Percentiles rank a stretch among this genome's conserved stretches.
phyloP scores from a whole-genome alignment of 257 asterid genomes.

The Lithospermum erythrorhizon region DNA sequence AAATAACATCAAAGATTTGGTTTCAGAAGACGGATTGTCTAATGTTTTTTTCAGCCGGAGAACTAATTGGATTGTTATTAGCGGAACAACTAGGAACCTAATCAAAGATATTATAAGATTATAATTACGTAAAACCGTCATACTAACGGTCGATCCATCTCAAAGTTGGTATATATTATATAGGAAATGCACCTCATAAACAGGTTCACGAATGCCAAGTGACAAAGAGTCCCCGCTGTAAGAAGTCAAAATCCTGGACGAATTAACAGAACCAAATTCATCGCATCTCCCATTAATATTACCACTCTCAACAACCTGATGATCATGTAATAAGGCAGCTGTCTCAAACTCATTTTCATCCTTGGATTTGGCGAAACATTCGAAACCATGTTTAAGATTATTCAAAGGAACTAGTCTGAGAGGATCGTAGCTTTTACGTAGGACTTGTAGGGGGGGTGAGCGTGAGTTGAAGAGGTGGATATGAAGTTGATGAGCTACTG shows the following conservation, averaged over 20 bases:
- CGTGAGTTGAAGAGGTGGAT: constrained; percentile 34
- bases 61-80: no score
- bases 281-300: constrained; percentile 1
- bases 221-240: constrained; percentile 52
- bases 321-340: constrained; percentile 19
- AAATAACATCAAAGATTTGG: no score
- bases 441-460: constrained; percentile 14
- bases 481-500: constrained; percentile 30
- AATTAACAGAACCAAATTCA: constrained; percentile 33
- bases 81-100: no score
- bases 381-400: constrained; percentile 19
- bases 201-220: constrained; percentile 90
- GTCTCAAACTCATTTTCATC: constrained; percentile 32
- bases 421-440: constrained; percentile 34
- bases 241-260: constrained; percentile 26
- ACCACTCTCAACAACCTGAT: constrained; percentile 9
- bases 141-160: no score
- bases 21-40: no score
- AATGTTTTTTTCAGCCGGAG: no score
- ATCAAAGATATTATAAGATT: no score
- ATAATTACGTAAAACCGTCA: no score
- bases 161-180: no score
- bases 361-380: constrained; percentile 37
- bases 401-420: constrained; percentile 23
- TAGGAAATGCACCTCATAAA: constrained; percentile 66